A percentile compares a stretch with the other conserved stretches of the same genome.
Evolutionary conservation across 139 green algal species (phyloP).

Genomic region (Zygnema cylindricum): DNA sequence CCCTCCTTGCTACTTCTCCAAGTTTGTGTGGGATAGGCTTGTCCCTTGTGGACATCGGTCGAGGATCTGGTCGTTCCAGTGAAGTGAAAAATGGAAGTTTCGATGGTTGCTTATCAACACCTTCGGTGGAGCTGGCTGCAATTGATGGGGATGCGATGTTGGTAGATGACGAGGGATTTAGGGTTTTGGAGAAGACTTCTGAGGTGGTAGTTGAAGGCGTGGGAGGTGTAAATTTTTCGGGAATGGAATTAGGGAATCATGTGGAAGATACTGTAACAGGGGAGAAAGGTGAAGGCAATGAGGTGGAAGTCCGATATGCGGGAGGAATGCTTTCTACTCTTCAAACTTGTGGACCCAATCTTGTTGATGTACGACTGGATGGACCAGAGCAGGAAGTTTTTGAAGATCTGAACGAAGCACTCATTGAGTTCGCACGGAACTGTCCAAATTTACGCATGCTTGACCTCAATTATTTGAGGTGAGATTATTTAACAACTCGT

Average conservation of each 20-base stretch:
- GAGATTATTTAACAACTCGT: too few relatives aligned
- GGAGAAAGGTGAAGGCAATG: background rate
- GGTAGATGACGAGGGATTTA: background rate
- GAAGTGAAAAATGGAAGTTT: background rate
- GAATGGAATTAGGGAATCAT: too few relatives aligned
- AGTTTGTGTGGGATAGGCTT: background rate
- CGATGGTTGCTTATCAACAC: background rate
- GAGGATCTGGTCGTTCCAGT: too few relatives aligned
- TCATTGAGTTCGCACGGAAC: background rate
- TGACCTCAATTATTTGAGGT: background rate
- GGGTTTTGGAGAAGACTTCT: background rate
- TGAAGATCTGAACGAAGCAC: background rate
- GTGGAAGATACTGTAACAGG: background rate
- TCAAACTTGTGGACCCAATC: background rate
- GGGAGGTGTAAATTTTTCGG: background rate
- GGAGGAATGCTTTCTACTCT: background rate
- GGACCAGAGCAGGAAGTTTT: background rate
- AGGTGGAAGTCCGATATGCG: background rate
- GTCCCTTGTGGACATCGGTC: background rate
- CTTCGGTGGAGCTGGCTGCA: background rate
- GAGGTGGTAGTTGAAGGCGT: background rate
- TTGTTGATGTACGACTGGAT: background rate
- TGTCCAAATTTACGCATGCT: background rate
- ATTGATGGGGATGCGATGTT: background rate
- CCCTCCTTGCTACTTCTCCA: background rate